Evolutionary conservation across 208 protist species (phyloP).

Genomic region (Crithidia fasciculata): DNA sequence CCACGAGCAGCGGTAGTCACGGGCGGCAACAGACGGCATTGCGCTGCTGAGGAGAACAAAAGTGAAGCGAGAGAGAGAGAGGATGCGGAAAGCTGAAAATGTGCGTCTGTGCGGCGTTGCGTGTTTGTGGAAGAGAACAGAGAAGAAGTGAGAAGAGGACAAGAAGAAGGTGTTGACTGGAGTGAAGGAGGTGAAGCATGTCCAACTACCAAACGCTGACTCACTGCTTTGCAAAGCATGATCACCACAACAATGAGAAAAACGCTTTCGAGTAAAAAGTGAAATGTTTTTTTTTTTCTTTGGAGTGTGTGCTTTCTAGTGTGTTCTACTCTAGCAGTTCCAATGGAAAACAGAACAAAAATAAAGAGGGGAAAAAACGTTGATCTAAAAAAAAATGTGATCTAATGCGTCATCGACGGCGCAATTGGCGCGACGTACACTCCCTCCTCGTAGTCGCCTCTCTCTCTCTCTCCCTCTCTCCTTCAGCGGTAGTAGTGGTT

Average conservation of each 20-base stretch:
- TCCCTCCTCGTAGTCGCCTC: background rate
- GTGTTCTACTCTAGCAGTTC: too few relatives aligned
- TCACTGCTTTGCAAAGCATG: too few relatives aligned
- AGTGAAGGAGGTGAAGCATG: background rate
- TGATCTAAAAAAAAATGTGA: background rate
- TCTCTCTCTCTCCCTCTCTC: background rate
- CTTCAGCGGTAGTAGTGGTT: conserved; percentile 49
- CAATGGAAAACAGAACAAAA: conserved; percentile 4
- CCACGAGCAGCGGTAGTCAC: conserved; percentile 48
- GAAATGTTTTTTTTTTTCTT: too few relatives aligned
- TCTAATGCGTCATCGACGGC: too few relatives aligned
- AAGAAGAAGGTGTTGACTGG: background rate
- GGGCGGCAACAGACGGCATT: background rate
- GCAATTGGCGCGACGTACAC: too few relatives aligned
- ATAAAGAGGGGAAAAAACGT: background rate
- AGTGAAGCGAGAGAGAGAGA: conserved; percentile 14
- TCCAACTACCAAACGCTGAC: too few relatives aligned
- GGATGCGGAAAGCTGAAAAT: conserved; percentile 5
- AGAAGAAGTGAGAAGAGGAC: background rate
- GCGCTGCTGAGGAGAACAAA: background rate
- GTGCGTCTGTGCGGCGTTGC: too few relatives aligned
- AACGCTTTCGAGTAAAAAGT: too few relatives aligned
- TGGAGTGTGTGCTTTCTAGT: too few relatives aligned
- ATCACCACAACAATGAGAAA: too few relatives aligned
- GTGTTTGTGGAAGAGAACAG: background rate